Evolutionary conservation across 208 protist genomes (phyloP).

Genomic region (Endotrypanum monterogeii): DNA sequence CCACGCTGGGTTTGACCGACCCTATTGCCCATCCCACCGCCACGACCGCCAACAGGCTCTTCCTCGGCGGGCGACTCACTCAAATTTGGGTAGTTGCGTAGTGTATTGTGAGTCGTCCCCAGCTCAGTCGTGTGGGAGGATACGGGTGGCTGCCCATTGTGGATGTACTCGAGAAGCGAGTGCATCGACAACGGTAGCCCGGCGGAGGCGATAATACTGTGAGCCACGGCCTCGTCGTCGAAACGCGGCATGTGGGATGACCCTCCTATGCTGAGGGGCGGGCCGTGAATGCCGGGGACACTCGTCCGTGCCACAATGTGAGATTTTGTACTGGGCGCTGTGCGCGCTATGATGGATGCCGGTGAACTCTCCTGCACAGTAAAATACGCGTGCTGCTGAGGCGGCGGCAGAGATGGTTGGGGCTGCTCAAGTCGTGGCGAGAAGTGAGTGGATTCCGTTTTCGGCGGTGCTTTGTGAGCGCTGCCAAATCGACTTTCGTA

Average conservation of each 20-base stretch:
- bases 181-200: slow-evolving; percentile 59
- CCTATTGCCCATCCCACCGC: background rate
- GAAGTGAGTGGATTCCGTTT: background rate
- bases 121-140: slow-evolving; percentile 15
- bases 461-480: slow-evolving; percentile 1
- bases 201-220: slow-evolving; percentile 63
- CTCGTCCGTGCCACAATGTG: background rate
- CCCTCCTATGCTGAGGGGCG: background rate
- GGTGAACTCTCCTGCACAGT: slow-evolving; percentile 28
- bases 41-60: background rate
- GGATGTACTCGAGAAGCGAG: slow-evolving; percentile 57
- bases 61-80: slow-evolving; percentile 36
- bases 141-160: slow-evolving; percentile 47
- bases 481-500: slow-evolving; percentile 22
- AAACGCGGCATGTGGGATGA: slow-evolving; percentile 25
- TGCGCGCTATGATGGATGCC: background rate
- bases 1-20: slow-evolving; percentile 4
- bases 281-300: background rate
- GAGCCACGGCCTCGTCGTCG: slow-evolving; percentile 44
- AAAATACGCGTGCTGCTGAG: slow-evolving; percentile 19
- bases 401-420: slow-evolving; percentile 4
- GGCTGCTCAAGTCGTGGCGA: slow-evolving; percentile 6
- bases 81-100: slow-evolving; percentile 61
- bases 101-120: slow-evolving; percentile 16
- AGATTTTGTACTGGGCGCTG: background rate